Evolutionary conservation across 768 basidiomycete species (phyloP).

Genomic region (Auriculariales sp.): DNA sequence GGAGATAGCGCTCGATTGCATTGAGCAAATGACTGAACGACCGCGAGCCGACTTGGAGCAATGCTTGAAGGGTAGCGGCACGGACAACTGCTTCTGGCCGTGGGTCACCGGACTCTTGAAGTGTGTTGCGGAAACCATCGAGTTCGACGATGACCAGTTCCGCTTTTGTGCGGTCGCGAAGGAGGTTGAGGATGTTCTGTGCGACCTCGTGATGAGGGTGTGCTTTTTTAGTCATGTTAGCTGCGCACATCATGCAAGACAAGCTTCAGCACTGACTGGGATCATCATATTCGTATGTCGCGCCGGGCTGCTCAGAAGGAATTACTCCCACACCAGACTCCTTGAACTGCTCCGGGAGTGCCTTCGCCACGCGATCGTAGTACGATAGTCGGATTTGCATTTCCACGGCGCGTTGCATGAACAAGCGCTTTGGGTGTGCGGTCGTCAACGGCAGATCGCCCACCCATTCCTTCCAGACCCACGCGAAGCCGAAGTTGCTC

Average conservation of each 20-base stretch:
- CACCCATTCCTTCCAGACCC: slow-evolving; percentile 99
- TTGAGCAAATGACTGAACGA: slow-evolving; percentile 98
- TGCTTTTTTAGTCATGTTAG: slow-evolving; percentile 27
- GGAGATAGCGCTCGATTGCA: slow-evolving; percentile 88
- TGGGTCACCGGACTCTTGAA: slow-evolving; percentile 46
- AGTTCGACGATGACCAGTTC: slow-evolving; percentile 69
- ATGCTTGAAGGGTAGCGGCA: slow-evolving; percentile 72
- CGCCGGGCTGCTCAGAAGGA: slow-evolving; percentile 56
- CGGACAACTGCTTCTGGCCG: slow-evolving; percentile 56
- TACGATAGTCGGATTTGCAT: slow-evolving; percentile 86
- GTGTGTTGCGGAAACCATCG: slow-evolving; percentile 47
- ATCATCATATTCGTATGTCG: slow-evolving; percentile 74
- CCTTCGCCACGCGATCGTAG: slow-evolving; percentile 81
- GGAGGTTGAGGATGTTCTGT: slow-evolving; percentile 57
- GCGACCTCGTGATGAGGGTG: slow-evolving; percentile 72
- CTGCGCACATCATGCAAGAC: background rate
- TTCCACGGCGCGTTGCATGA: slow-evolving; percentile 77
- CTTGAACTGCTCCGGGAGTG: slow-evolving; percentile 74
- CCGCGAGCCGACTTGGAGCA: slow-evolving; percentile 82
- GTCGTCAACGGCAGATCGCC: slow-evolving; percentile 61
- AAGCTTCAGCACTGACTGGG: slow-evolving; percentile 31
- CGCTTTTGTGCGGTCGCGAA: slow-evolving; percentile 67
- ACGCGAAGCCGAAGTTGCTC: slow-evolving; percentile 95
- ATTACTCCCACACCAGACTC: slow-evolving; percentile 46
- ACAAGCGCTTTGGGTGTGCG: slow-evolving; percentile 76